Evolutionary conservation across 2,329 filamentous ascomycete genomes (phyloP), one percentile per base, ranked within the genome.

Genomic region (Pseudogymnoascus sp.): DNA sequence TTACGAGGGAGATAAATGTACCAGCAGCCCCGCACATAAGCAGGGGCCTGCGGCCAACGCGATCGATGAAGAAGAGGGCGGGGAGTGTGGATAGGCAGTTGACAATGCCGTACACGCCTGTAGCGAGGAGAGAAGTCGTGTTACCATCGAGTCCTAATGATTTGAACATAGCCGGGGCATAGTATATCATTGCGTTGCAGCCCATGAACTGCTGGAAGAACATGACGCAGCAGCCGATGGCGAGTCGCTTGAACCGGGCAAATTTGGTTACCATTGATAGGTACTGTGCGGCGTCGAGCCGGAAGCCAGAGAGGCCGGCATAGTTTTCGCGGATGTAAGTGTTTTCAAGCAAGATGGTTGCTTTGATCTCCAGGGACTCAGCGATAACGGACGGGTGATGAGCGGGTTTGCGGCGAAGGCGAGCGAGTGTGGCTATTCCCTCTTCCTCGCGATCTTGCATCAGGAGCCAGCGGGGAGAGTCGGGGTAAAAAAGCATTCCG

Each of bases 401-500:
- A 45, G 74, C 69, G 0, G 77, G 67, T 0, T 81, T 74, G 6
- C 75, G 72, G 25, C 84, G 78, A 6, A 86, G 76, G 52, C 72
- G 76, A 1, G 81, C 78, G 1, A 86, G 76, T 0, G 79, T 79
- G 11, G 70, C 67, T 19, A 78, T 75, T 0, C 79, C 81, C 68
- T 86, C 82, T 0, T 78, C 75, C 64, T 85, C 81, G 12, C 81
- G 79, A 62, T 77, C 77, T 69, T 83, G 79, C 68, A 83, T 78
- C 19, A 82, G 74, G 19, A 86, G 76, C 82, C 82, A 85, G 66
- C 83, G 75, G 1, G 83, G 83, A 0, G 77, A 80, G 72, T 82
- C 83, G 0, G 83, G 84, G 79, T 84, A 82, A 72, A 83, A 83
- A 19, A 83, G 62, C 76, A 85, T 84, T 28, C 83, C 82, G n/a